These are phyloP conservation scores for Colletotrichum musae DNA, from an alignment of 2,329 filamentous ascomycete species.

Conservation along the genomic window DNA sequence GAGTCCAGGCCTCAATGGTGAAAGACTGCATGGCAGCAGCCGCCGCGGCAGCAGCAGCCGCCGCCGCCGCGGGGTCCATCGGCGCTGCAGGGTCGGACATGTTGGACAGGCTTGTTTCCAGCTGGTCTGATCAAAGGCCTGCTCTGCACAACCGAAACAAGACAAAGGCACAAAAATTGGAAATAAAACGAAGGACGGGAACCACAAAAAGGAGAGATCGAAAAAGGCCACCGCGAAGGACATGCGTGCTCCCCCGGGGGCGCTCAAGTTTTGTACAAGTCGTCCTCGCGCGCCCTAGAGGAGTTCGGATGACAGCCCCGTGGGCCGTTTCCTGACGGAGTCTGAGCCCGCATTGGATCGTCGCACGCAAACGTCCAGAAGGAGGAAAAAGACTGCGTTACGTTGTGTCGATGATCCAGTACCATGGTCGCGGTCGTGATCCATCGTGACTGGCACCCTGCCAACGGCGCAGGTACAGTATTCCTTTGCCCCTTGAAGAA, in stretches of 20 bases:
- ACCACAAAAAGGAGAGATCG: background rate
- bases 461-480: slow-evolving; percentile 1
- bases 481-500: background rate
- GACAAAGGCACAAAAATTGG: background rate
- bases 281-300: background rate
- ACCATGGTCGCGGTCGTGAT: slow-evolving; percentile 3
- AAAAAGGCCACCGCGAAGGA: background rate
- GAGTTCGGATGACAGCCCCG: background rate
- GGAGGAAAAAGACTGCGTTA: background rate
- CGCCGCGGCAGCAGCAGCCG: slow-evolving; percentile 43
- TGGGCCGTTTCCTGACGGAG: background rate
- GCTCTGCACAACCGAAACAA: slow-evolving; percentile 15
- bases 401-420: slow-evolving; percentile 7
- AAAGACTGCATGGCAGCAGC: slow-evolving; percentile 46
- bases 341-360: slow-evolving; percentile 9
- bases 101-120: background rate
- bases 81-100: slow-evolving; percentile 13
- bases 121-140: background rate
- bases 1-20: slow-evolving; percentile 53
- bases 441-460: slow-evolving; percentile 21
- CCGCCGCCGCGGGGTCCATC: slow-evolving; percentile 42
- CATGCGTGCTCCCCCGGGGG: slow-evolving; percentile 5
- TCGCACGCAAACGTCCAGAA: slow-evolving; percentile 1
- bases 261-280: slow-evolving; percentile 10
- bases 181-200: slow-evolving; percentile 3